Percentiles rank a stretch among this genome's conserved stretches.
Conservation (phyloP, 768 basidiomycete species). For the Hemileccinum rubropunctum region DNA sequence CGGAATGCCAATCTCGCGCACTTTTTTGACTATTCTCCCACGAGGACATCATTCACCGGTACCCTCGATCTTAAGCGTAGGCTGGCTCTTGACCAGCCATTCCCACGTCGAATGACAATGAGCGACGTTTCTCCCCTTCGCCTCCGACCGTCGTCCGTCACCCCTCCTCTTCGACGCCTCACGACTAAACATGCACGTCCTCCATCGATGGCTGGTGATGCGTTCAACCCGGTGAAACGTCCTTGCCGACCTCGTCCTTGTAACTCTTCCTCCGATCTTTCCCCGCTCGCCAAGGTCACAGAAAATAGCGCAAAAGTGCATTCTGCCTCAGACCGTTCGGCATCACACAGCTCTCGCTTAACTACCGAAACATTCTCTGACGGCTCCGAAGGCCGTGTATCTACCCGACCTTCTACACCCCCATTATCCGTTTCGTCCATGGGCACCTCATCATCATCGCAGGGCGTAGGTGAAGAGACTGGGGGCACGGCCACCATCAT, state of each 20-base stretch:
- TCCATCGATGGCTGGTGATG: conserved; percentile 25
- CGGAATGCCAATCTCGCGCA: conserved; percentile 36
- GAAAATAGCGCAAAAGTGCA: conserved; percentile 14
- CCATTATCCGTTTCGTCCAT: conserved; percentile 28
- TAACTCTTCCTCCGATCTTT: conserved; percentile 15
- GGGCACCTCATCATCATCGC: conserved; percentile 24
- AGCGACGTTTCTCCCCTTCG: conserved; percentile 35
- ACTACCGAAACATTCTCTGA: conserved; percentile 15
- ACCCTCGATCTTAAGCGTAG: conserved; percentile 32
- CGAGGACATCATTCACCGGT: conserved; percentile 32
- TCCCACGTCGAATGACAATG: conserved; percentile 36
- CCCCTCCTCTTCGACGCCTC: conserved; percentile 26
- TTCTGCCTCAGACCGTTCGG: conserved; percentile 17
- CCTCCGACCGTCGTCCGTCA: conserved; percentile 30
- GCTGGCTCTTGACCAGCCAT: conserved; percentile 25
- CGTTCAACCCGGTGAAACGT: conserved; percentile 30
- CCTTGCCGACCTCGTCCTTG: conserved; percentile 22
- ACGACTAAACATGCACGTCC: conserved; percentile 26
- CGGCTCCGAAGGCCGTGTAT: conserved; percentile 22
- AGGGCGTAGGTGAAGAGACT: conserved; percentile 15
- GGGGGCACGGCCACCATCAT: conserved; percentile 39
- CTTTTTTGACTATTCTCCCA: conserved; percentile 38
- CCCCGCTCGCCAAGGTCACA: conserved; percentile 17
- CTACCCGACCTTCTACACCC: conserved; percentile 29
- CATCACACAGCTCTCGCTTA: conserved; percentile 23